A percentile compares a stretch with the other conserved stretches of the same genome.
These are phyloP conservation scores for Pseudoturritis turrita DNA, from an alignment of 345 rosid genomes.

Conservation along the genomic window DNA sequence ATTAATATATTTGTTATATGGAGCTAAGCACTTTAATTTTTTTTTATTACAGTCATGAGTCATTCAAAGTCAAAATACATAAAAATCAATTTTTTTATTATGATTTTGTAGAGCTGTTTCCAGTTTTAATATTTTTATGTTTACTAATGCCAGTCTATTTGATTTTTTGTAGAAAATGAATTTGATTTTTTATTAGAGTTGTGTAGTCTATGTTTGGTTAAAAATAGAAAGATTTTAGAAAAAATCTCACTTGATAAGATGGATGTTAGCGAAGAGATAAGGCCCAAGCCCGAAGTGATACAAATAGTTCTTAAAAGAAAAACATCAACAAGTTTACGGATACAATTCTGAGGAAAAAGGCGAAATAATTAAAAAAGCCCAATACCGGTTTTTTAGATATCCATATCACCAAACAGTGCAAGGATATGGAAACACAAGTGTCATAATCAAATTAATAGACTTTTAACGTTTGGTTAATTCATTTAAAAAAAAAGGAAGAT, in stretches of 20 bases:
- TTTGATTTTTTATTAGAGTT: too few species aligned
- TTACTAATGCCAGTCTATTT: too few species aligned
- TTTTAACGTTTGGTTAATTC: not conserved
- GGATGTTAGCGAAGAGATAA: not conserved
- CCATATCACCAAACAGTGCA: not conserved
- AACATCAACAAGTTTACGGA: not conserved
- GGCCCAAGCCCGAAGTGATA: constrained; percentile 2
- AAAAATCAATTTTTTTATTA: too few species aligned
- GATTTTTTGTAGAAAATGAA: too few species aligned
- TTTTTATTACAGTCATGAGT: too few species aligned
- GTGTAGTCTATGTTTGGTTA: not conserved
- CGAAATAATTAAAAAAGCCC: not conserved
- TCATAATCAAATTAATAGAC: not conserved
- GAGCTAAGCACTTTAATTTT: too few species aligned
- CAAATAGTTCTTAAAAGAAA: not conserved
- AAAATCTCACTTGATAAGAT: not conserved
- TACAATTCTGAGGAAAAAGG: not conserved
- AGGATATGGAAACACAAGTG: not conserved
- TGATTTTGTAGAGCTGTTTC: too few species aligned
- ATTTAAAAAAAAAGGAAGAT: too few species aligned
- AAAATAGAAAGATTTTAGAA: not conserved
- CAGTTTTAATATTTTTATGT: too few species aligned
- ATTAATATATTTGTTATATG: too few species aligned
- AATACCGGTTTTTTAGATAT: not conserved
- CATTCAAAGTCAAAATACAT: too few species aligned